Evolutionary conservation across 1,139 yeast genomes (phyloP), one percentile per base, ranked within the genome.

Genomic region (Chernovozyma sophiae-reginae): DNA sequence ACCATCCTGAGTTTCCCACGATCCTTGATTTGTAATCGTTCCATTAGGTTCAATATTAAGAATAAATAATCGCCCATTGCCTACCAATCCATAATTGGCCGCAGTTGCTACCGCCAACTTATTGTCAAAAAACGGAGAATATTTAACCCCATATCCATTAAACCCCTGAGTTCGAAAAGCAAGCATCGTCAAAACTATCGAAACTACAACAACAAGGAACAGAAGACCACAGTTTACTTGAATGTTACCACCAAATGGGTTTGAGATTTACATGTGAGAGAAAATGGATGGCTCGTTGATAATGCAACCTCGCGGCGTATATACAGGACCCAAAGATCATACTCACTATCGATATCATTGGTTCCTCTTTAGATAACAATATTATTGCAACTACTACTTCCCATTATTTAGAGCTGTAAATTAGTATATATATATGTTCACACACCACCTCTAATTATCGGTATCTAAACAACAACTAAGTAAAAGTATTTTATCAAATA

Each of bases 1-100:
- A 4, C 97, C 96, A 59, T 92, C 98, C 57, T 90, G 97, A 1
- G 97, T 90, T 43, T 89, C 90, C 68, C 87, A 90, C 13, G 72
- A 62, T 4, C 73, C 65, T 38, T 78, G 81, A 30, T 74, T 74
- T 4, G 53, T 51, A 17, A 86, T 72, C 16, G 55, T 54, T 1
- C 97, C 97, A 43, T 70, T 66, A 8, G 79, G 76, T 34, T 74
- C 77, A 37, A 92, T 83, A 37, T 78, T 78, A 26, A 90, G 64
- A 2, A 90, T 67, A 49, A 68, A 81, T 23, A 92, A 65, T 44
- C 86, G 72, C 3, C 98, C 98, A 56, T 92, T 92, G 3, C 98
- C 98, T 3, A 87, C 96, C 8, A 92, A 68, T 2, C 97, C 97
- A 59, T 82, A 92, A 60, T 92, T 92, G 25, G 97, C 87, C 0